Evolutionary conservation across 2,329 filamentous ascomycete species (phyloP).

Genomic region (Diplodia intermedia): DNA sequence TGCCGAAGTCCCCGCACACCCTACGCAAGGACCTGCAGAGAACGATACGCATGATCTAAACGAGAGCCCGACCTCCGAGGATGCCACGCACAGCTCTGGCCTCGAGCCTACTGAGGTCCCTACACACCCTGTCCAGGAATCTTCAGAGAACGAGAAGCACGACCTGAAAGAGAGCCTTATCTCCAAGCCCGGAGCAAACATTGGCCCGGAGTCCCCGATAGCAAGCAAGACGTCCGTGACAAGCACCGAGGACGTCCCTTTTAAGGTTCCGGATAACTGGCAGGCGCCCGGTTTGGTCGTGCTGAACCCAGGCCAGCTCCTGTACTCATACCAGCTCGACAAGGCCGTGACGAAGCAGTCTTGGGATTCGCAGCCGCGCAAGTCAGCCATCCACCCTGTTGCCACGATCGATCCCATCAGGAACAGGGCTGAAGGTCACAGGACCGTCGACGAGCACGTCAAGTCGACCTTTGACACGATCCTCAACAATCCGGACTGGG

Average conservation of each 20-base stretch:
- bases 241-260: conserved; percentile 24
- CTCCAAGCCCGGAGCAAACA: conserved; percentile 7
- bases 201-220: neutral
- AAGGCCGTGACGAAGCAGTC: conserved; percentile 65
- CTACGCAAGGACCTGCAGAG: neutral
- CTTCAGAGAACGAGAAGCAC: conserved; percentile 13
- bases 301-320: conserved; percentile 77
- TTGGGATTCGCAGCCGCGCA: conserved; percentile 66
- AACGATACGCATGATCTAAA: conserved; percentile 6
- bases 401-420: conserved; percentile 50
- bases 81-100: neutral
- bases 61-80: conserved; percentile 8
- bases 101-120: too few relatives aligned
- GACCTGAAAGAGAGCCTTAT: conserved; percentile 17
- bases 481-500: conserved; percentile 55
- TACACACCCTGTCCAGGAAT: neutral
- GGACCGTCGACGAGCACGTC: conserved; percentile 66
- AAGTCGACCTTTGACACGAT: conserved; percentile 70
- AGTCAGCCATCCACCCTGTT: conserved; percentile 55
- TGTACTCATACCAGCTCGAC: conserved; percentile 73
- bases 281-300: conserved; percentile 69
- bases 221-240: conserved; percentile 30
- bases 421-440: conserved; percentile 70
- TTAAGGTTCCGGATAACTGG: conserved; percentile 15
- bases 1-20: neutral